Evolutionary conservation across 2,329 filamentous ascomycete genomes (phyloP), one percentile per base, ranked within the genome.

Genomic region (Nemania diffusa): DNA sequence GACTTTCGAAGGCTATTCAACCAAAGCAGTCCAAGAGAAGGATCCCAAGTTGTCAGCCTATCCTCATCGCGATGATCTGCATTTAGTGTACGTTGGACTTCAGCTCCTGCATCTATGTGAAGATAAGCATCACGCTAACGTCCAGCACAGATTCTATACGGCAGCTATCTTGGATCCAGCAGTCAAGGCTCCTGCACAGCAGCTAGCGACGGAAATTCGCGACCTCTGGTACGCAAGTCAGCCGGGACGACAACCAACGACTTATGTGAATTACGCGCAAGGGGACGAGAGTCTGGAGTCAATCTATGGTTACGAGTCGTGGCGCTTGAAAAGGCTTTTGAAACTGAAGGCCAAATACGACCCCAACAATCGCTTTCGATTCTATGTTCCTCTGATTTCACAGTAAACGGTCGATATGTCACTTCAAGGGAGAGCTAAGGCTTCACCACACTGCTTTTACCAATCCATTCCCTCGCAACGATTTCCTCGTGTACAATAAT

Each of bases 301-400:
- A 2, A 66, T 73, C 1, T 77, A 76, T 37, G 72, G 74, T 0
- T 65, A 72, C 37, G 72, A 73, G 62, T 26, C 64, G 7, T 81
- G 79, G 79, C 72, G 78, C 1, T 69, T 77, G 65, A 34, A 75
- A 40, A 74, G 71, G 5, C 70, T 81, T 40, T 64, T 64, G 7
- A 27, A 29, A 0, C 69, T 81, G 58, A 81, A 81, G 72, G 29
- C 67, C 4, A 74, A 77, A 63, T 81, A 78, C 53, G 79, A 81
- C 50, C 79, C 79, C 0, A 20, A 71, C 17, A 77, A 73, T 65
- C 3, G 27, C 7, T 72, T 73, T 37, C n/a, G 62, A 1, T 69
- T 20, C 29, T 73, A 68, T 42, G 60, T 59, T 26, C 70, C 70
- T 69, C 84, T 2, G 7, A 27, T 59, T 24, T 24, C 27, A 26